Percentiles rank a stretch among this genome's conserved stretches.
Conservation (phyloP, 164 flowering plant genomes). For the Sextonia rubra region DNA sequence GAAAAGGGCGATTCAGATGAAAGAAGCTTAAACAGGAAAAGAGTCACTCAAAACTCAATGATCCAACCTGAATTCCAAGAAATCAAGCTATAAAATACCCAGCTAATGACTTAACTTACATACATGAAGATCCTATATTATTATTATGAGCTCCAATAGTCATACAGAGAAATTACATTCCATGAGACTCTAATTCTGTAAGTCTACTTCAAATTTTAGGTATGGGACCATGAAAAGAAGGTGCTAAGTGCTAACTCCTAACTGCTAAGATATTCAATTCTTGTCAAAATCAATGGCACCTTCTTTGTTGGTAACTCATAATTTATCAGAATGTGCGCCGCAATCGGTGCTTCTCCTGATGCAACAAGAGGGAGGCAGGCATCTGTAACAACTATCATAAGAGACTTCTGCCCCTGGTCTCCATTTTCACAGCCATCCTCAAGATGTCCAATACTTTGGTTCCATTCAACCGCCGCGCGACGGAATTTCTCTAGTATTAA, state of each 20-base stretch:
- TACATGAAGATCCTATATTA: not conserved
- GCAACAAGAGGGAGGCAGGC: conserved; percentile 78
- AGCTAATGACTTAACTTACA: too few species aligned
- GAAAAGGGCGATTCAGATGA: not conserved
- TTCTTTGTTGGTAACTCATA: conserved; percentile 86
- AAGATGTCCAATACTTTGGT: conserved; percentile 26
- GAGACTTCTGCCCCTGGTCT: conserved; percentile 46
- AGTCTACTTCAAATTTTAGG: too few species aligned
- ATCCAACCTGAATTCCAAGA: too few species aligned
- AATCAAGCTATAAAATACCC: too few species aligned
- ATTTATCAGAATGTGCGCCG: conserved; percentile 76
- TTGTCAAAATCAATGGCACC: conserved; percentile 31
- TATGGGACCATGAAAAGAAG: too few species aligned
- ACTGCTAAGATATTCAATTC: too few species aligned
- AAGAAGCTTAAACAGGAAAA: not conserved
- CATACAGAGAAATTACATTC: too few species aligned
- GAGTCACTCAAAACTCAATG: too few species aligned
- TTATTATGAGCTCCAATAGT: too few species aligned
- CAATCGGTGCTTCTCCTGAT: conserved; percentile 65
- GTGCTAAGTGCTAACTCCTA: too few species aligned
- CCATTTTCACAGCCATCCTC: conserved; percentile 36
- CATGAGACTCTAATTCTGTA: too few species aligned
- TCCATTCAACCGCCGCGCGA: conserved; percentile 53
- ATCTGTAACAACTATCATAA: conserved; percentile 75
- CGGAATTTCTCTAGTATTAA: conserved; percentile 53